phyloP scores from a whole-genome alignment of 257 asterid species.

The Solanum virginianum region DNA sequence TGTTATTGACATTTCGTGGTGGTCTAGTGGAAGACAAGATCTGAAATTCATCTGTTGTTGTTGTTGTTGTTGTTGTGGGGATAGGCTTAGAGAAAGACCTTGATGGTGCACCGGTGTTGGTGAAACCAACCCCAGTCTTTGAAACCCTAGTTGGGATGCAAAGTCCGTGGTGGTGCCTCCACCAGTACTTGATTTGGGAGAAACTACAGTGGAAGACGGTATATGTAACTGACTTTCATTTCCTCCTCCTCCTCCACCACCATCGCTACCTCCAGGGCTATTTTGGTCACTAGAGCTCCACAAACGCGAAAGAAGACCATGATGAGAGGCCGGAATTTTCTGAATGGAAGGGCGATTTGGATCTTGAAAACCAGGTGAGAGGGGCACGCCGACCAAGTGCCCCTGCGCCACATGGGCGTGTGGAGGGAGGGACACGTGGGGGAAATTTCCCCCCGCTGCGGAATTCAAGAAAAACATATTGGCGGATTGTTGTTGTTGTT shows the following conservation, averaged over 20 bases:
- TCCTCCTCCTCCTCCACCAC: background rate
- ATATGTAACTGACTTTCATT: conserved; percentile 8
- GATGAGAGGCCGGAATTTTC: background rate
- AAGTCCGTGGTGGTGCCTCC: conserved; percentile 1
- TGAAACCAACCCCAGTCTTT: background rate
- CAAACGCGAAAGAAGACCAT: background rate
- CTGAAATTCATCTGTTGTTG: conserved; percentile 6
- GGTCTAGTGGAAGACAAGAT: conserved; percentile 9
- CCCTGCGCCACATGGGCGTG: conserved; percentile 7
- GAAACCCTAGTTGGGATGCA: conserved; percentile 6
- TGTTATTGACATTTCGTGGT: background rate
- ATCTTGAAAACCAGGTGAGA: background rate
- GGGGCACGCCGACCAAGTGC: conserved; percentile 33
- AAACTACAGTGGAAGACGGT: background rate
- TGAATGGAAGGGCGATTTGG: background rate
- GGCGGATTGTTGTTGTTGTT: conserved; percentile 6
- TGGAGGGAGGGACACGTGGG: conserved; percentile 20
- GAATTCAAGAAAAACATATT: conserved; percentile 29
- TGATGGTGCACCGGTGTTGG: conserved; percentile 9
- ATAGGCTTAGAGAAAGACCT: conserved; percentile 54
- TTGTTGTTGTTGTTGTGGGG: conserved; percentile 19
- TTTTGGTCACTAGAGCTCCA: background rate
- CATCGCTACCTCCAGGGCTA: background rate
- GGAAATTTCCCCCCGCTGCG: background rate
- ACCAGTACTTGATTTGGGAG: background rate